Base-by-base conservation (phyloP, 163 green algal genomes). In the Volvox carteri region DNA sequence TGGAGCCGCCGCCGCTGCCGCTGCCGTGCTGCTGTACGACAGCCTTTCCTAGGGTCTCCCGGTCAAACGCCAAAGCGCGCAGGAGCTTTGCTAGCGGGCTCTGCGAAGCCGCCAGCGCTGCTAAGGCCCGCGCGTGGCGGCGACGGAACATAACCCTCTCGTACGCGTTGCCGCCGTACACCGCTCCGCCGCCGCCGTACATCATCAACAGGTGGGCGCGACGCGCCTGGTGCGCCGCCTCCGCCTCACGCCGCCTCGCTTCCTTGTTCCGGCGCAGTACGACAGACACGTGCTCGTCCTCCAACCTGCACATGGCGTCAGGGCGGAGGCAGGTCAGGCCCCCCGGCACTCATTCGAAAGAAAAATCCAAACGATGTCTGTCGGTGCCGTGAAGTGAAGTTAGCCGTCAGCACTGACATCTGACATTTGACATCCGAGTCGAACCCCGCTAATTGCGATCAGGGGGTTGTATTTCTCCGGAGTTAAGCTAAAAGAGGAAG, bases 221-320 rank as follows among this genome's bases (percentile, higher is more conserved):
- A 23, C 25, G 46, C 14, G 46, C 48, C 12, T 52, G 16, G 2
- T 30, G 25, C 11, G 6, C 44, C 68, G 81, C 68, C 23, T 62
- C 23, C 50, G 37, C 9, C 5, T 88, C 48, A 3, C 83, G 67
- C 50, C 74, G 35, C 83, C 81, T 62, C 9, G 83, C 83, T 19
- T 74, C 83, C 44, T 81, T 62, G 9, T 67, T 74, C 67, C 68
- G 83, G 23, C 83, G 67, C 33, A 88, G 77, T 48, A 48, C 73
- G 68, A 88, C 28, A 1, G 35, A 35, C 35, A 88, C 44, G 6
- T 60, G 37, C 25, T 88, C 48, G 25, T 62, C 50, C 8, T 86
- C 79, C 6, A 72, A 16, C 39, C 79, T 86, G 75, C 41, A n/a
- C n/a, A n/a, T n/a, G n/a, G n/a, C n/a, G n/a, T n/a, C n/a, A n/a